Evolutionary conservation across 148 eudicot genomes (phyloP), one percentile per base, ranked within the genome.

Genomic region (Cornus suecica): DNA sequence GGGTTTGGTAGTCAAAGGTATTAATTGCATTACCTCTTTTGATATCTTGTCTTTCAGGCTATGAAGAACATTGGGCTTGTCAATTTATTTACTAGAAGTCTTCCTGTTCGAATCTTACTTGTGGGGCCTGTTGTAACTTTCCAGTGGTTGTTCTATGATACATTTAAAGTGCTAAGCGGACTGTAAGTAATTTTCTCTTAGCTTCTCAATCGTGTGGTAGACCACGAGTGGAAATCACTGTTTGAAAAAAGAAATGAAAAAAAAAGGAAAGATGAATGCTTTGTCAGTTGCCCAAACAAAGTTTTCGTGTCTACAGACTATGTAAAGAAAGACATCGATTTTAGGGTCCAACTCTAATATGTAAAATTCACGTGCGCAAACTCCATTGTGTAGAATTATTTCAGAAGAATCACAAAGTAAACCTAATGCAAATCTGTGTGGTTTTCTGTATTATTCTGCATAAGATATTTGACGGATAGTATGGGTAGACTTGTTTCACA

Each of bases 71-170:
- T 94, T 74, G 98, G 98, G 78, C 22, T 94, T 74, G 30, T 80
- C 42, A 89, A 88, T 80, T 82, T 94, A 79, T 92, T 94, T 77
- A 94, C 92, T 16, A 87, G 97, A 89, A 37, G 42, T 87, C 90
- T 94, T 73, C 91, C 96, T 41, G 83, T 94, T 82, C 89, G 98
- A 71, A 83, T 92, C 77, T 6, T 87, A 20, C 84, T 92, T 66
- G 97, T 94, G 72, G 98, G 98, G 30, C 98, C 98, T 74, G 97
- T 92, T 73, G 84, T 94, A 70, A 94, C 95, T 52, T 42, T 89
- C 86, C 98, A 94, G 74, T 94, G 97, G 98, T 94, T 94, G 80
- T 82, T 94, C 62, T 94, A 90, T 65, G 98, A 94, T 83, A 58
- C 85, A 73, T 92, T 94, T 60, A 94, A 94, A 76, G 84, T 94